Evolutionary conservation across 805 yeast species (phyloP), one percentile per base, ranked within the genome.

Genomic region (baker's yeast (Saccharomyces cerevisiae)): DNA sequence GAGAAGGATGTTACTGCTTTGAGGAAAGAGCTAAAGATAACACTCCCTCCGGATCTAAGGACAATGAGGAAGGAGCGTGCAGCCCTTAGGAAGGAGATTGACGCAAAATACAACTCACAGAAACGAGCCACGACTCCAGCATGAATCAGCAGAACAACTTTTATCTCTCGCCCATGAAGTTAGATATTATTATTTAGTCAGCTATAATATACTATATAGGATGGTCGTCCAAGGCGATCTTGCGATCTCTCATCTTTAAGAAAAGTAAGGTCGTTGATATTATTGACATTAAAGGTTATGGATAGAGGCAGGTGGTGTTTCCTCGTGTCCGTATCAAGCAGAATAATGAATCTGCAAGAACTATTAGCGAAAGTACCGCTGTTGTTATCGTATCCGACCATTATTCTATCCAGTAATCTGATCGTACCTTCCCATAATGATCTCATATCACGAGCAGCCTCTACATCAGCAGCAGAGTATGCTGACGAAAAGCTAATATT

Each of bases 21-120:
- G 49, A 81, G 97, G 63, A 60, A 63, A 4, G 86, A 85, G 55
- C 71, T 92, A 57, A 87, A 90, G 3, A 83, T 92, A 51, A 83
- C 80, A 55, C 78, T 78, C 54, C 96, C 97, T 0, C 88, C 89
- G 9, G 90, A 90, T 65, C 79, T 90, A 71, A 76, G 97, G 59
- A 73, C 70, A 46, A 72, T 89, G 64, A 75, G 94, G 52, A 77
- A 75, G 47, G 64, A 65, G 27, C 62, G 68, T 24, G 58, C 58
- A 9, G 47, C 55, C 36, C 51, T 55, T 27, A 59, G 64, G 8
- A 63, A 57, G 46, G 60, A 63, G 46, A 52, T 69, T 47, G 67
- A 64, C 46, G 51, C 55, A 50, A 66, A 64, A 50, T 69, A 69
- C 49, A 65, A 59, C 11, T 51, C 41, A 36, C 58, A 56, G 49